Evolutionary conservation across 1,284 basidiomycete species (phyloP), one percentile per base, ranked within the genome.

Genomic region (Termitomyces sp.): DNA sequence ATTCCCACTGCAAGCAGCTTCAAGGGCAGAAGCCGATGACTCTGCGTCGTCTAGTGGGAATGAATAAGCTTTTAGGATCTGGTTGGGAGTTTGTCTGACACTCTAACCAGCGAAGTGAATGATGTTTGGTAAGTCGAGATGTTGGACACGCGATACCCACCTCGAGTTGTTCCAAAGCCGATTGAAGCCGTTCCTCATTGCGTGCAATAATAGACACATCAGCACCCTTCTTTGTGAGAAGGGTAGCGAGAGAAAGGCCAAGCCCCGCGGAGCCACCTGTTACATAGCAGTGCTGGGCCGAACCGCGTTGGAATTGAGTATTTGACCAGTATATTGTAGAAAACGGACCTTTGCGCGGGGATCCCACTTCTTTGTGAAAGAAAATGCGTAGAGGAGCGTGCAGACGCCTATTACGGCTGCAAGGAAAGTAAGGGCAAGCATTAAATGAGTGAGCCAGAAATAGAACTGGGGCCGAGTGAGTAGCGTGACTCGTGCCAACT

Each of bases 251-350:
- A 0, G 84, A 78, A 12, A 91, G 77, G 7, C 93, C 92, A 1
- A 93, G 79, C 1, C 92, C 92, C 21, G 84, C 78, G 8, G 86
- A 90, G 1, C 90, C 92, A 24, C 92, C 93, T 13, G 91, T 90
- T 51, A 94, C 74, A 67, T 88, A 90, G 68, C 82, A 86, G 64
- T 86, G 85, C 87, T 90, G 26, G 28, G 30, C 9, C 36, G 50
- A 44, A 34, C 50, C 24, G 42, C 57, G 45, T 46, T 38, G 45
- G 39, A 33, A 19, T 31, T 36, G 15, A 39, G 19, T 21, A 38
- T 26, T 41, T 33, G 28, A 48, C 26, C 6, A 38, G 8, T 10
- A 10, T 13, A 38, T 17, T 31, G 13, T 34, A 50, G 28, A 21
- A 24, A 34, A 61, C 70, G 43, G 40, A 76, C 76, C 65, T 71